phyloP scores from a whole-genome alignment of 2,329 filamentous ascomycete species.

The Botryotinia narcissicola region DNA sequence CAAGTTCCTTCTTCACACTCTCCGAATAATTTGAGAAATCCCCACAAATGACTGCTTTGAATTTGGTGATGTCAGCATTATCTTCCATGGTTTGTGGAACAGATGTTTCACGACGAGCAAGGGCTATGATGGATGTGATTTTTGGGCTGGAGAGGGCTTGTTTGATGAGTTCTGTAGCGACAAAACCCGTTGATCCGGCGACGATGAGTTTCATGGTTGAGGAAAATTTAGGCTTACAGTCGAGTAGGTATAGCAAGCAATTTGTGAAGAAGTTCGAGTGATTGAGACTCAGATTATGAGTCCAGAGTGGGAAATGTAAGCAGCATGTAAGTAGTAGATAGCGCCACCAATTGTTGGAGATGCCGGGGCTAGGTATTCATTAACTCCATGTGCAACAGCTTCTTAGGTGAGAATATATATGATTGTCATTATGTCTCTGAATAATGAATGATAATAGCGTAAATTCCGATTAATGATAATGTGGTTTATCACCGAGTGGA shows the following conservation, averaged over 20 bases:
- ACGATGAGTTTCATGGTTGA: constrained; percentile 40
- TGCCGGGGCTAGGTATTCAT: background rate
- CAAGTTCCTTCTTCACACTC: constrained; percentile 36
- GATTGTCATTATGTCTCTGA: background rate
- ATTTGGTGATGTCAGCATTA: constrained; percentile 28
- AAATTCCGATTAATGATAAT: background rate
- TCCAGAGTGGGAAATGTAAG: background rate
- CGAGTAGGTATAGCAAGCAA: background rate
- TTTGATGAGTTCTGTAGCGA: constrained; percentile 40
- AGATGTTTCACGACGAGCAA: constrained; percentile 33
- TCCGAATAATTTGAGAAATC: constrained; percentile 40
- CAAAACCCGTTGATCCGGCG: constrained; percentile 39
- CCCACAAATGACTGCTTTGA: constrained; percentile 37
- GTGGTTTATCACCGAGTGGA: too few relatives aligned
- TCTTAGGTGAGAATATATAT: background rate
- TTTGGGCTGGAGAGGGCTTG: constrained; percentile 37
- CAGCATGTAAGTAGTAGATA: background rate
- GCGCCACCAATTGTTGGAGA: background rate
- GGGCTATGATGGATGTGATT: constrained; percentile 37
- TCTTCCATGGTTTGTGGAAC: constrained; percentile 19
- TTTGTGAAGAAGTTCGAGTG: background rate
- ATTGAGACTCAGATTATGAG: background rate
- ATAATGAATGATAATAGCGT: background rate
- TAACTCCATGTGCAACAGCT: background rate
- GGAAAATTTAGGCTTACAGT: background rate